These are phyloP conservation scores for Suillus fuscotomentosus DNA, from an alignment of 768 basidiomycete genomes.

Conservation along the genomic window DNA sequence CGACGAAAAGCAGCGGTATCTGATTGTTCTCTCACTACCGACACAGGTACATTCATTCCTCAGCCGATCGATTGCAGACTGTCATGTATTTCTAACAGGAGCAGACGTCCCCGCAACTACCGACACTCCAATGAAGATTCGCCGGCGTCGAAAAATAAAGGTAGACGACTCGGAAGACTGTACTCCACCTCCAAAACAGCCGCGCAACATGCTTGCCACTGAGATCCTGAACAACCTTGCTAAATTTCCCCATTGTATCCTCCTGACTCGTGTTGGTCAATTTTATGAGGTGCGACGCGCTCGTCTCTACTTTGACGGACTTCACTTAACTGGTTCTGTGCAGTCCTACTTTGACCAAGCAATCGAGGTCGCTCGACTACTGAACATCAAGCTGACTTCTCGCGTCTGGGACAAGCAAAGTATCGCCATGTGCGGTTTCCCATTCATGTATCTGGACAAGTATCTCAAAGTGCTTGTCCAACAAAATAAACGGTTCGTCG, in stretches of 20 bases:
- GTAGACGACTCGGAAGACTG: conserved; percentile 1
- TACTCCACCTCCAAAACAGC: conserved; percentile 17
- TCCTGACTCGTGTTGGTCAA: conserved; percentile 90
- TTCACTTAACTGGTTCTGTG: conserved; percentile 7
- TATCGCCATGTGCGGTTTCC: conserved; percentile 90
- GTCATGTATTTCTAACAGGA: neutral
- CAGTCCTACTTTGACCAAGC: conserved; percentile 97
- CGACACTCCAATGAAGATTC: neutral
- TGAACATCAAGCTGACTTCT: conserved; percentile 82
- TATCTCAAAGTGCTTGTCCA: conserved; percentile 85
- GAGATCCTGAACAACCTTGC: conserved; percentile 71
- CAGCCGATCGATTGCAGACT: neutral
- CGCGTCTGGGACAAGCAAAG: conserved; percentile 69
- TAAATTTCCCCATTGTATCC: conserved; percentile 82
- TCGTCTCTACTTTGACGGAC: neutral
- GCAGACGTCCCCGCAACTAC: too few species aligned
- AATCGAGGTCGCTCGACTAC: conserved; percentile 64
- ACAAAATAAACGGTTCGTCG: conserved; percentile 80
- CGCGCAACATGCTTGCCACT: conserved; percentile 55
- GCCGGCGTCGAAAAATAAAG: neutral
- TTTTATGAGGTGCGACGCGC: conserved; percentile 80
- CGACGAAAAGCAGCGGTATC: neutral
- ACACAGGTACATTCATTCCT: neutral
- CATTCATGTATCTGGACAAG: conserved; percentile 79
- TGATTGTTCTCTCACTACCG: neutral